Conservation (phyloP, 2,329 filamentous ascomycete species). For the Aspergillus caelatus region DNA sequence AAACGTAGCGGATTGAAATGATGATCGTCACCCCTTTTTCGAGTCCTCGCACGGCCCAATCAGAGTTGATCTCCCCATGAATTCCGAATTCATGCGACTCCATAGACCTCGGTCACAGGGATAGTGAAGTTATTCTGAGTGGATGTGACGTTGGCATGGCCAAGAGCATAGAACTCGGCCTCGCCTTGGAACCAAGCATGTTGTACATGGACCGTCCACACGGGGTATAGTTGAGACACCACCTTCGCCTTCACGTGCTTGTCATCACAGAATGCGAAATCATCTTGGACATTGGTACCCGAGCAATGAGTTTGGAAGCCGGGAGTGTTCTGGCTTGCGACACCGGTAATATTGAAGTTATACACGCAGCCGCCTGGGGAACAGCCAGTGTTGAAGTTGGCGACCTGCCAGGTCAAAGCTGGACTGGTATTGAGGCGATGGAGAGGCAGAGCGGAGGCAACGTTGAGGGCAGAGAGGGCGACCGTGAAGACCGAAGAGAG, state of each 20-base stretch:
- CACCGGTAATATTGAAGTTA: conserved; percentile 34
- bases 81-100: conserved; percentile 26
- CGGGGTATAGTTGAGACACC: conserved; percentile 19
- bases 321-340: conserved; percentile 31
- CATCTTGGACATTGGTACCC: conserved; percentile 26
- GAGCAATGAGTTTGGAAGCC: conserved; percentile 40
- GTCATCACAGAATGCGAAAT: conserved; percentile 29
- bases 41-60: not conserved
- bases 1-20: not conserved
- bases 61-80: not conserved
- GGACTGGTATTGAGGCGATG: conserved; percentile 14
- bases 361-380: conserved; percentile 38
- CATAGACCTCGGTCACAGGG: conserved; percentile 27
- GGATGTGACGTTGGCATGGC: conserved; percentile 28
- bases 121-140: conserved; percentile 24
- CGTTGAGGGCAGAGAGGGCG: conserved; percentile 26
- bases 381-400: conserved; percentile 35
- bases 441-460: conserved; percentile 24
- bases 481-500: conserved; percentile 28
- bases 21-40: not conserved
- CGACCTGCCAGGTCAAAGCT: conserved; percentile 34
- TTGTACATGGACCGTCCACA: conserved; percentile 32
- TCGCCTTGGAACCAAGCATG: conserved; percentile 28
- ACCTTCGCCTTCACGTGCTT: conserved; percentile 26
- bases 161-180: conserved; percentile 23